A percentile compares a stretch with the other conserved stretches of the same genome.
Evolutionary conservation across 2,329 filamentous ascomycete genomes (phyloP).

Genomic region (Neophaeococcomyces aloes): DNA sequence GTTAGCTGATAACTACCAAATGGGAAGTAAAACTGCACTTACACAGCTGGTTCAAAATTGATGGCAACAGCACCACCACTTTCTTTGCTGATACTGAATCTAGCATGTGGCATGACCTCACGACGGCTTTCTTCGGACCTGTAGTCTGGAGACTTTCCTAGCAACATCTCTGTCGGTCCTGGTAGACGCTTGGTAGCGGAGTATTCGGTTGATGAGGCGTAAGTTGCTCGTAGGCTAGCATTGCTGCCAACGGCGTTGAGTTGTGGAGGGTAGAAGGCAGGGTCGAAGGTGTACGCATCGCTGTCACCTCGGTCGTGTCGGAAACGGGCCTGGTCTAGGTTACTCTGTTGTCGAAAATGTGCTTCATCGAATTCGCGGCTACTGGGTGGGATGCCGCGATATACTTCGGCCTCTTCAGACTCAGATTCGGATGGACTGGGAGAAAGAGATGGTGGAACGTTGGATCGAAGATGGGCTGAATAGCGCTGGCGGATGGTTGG

Average conservation of each 20-base stretch:
- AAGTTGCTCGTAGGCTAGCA: no score
- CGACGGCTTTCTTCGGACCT: not conserved
- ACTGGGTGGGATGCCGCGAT: not conserved
- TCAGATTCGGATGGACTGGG: not conserved
- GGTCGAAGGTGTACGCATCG: not conserved
- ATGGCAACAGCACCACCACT: constrained; percentile 72
- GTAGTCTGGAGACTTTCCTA: not conserved
- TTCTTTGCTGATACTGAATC: constrained; percentile 71
- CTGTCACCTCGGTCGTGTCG: not conserved
- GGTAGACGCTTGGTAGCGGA: constrained; percentile 3
- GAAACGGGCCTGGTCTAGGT: not conserved
- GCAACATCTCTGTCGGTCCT: constrained; percentile 2
- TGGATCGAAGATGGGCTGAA: no score
- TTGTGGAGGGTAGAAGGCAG: no score
- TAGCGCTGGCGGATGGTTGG: not conserved
- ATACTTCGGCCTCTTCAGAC: not conserved
- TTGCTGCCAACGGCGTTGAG: no score
- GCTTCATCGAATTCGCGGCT: not conserved
- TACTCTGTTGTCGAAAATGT: not conserved
- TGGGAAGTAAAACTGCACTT: constrained; percentile 24
- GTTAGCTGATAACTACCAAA: constrained; percentile 2
- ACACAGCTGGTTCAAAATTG: constrained; percentile 69
- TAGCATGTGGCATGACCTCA: constrained; percentile 50
- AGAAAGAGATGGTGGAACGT: not conserved
- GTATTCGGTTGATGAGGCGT: not conserved